Conservation (phyloP, 345 rosid genomes). For the Adansonia digitata region DNA sequence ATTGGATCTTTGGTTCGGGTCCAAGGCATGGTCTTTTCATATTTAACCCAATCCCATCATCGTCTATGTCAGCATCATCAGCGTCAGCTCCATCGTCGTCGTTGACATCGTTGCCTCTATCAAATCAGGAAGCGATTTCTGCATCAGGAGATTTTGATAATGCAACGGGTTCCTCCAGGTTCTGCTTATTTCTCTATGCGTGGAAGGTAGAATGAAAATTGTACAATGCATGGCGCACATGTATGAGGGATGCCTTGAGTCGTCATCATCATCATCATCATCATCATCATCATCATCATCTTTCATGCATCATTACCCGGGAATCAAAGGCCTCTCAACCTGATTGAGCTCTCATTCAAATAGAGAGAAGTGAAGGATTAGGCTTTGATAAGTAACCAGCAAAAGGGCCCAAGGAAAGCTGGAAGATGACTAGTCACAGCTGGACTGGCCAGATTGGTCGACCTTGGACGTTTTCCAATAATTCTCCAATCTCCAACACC, state of each 20-base stretch:
- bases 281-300: not conserved
- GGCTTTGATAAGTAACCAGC: constrained; percentile 3
- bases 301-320: not conserved
- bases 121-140: constrained; percentile 17
- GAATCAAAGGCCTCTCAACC: not conserved
- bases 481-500: constrained; percentile 16
- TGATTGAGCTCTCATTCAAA: not conserved
- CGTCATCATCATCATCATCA: not conserved
- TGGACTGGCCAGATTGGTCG: constrained; percentile 21
- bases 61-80: constrained; percentile 1
- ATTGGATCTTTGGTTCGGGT: constrained; percentile 50
- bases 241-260: not conserved
- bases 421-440: constrained; percentile 22
- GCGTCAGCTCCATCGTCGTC: constrained; percentile 12
- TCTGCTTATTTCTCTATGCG: constrained; percentile 48
- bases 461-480: constrained; percentile 13
- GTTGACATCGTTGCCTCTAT: not conserved
- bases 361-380: not conserved
- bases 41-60: constrained; percentile 34
- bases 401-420: constrained; percentile 32
- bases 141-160: constrained; percentile 18
- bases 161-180: constrained; percentile 29
- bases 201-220: constrained; percentile 38
- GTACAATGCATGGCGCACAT: not conserved
- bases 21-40: constrained; percentile 48